These are phyloP conservation scores for Salvia hispanica DNA, from an alignment of 257 asterid species.

Conservation along the genomic window DNA sequence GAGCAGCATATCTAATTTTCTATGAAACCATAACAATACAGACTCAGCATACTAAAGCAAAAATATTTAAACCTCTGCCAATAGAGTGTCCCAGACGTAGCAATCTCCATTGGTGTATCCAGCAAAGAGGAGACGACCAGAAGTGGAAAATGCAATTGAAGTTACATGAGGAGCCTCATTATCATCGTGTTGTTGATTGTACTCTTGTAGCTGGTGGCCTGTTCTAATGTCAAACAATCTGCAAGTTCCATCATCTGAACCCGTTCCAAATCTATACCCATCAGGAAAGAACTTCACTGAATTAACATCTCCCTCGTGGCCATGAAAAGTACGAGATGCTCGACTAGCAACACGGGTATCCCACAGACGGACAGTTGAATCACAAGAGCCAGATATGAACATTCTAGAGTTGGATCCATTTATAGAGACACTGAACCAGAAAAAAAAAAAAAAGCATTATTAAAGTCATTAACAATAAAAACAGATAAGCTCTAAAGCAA, in stretches of 20 bases:
- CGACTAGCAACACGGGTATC: slow-evolving; percentile 99
- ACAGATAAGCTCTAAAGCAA: slow-evolving; percentile 17
- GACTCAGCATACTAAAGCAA: background rate
- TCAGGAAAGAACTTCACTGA: slow-evolving; percentile 93
- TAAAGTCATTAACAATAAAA: slow-evolving; percentile 6
- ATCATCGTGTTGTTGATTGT: slow-evolving; percentile 68
- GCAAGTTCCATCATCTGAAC: slow-evolving; percentile 94
- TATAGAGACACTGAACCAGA: slow-evolving; percentile 74
- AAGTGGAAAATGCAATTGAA: slow-evolving; percentile 88
- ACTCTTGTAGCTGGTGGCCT: slow-evolving; percentile 96
- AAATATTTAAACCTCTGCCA: slow-evolving; percentile 70
- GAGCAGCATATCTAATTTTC: background rate
- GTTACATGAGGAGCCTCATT: slow-evolving; percentile 70
- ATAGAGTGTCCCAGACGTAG: slow-evolving; percentile 91
- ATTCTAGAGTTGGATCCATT: slow-evolving; percentile 73
- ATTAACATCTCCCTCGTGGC: slow-evolving; percentile 92
- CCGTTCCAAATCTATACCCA: slow-evolving; percentile 92
- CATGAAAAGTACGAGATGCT: slow-evolving; percentile 88
- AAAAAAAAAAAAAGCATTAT: background rate
- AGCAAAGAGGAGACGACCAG: slow-evolving; percentile 94
- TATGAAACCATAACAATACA: background rate
- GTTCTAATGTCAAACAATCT: slow-evolving; percentile 92
- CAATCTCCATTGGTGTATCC: slow-evolving; percentile 84
- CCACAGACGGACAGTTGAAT: slow-evolving; percentile 93
- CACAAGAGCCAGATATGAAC: slow-evolving; percentile 98